Percentiles rank a stretch among this genome's conserved stretches.
These are phyloP conservation scores for Boletus rubroflammeus DNA, from an alignment of 768 basidiomycete species.

Conservation along the genomic window DNA sequence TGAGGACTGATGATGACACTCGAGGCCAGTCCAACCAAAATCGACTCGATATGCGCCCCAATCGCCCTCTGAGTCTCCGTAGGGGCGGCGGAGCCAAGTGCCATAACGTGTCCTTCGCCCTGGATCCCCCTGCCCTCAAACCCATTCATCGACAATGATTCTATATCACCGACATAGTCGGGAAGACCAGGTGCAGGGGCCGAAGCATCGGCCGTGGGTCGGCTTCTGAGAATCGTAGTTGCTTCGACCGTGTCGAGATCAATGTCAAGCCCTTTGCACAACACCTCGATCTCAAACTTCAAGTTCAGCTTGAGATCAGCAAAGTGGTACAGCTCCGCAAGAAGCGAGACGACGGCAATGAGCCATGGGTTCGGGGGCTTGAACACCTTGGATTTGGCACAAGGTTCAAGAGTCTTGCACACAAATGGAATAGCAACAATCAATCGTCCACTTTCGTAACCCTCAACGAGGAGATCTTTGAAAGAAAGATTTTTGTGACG, in stretches of 20 bases:
- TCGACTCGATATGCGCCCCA: constrained; percentile 76
- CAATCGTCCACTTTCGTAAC: constrained; percentile 86
- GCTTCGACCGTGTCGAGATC: constrained; percentile 83
- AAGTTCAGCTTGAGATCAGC: constrained; percentile 94
- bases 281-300: constrained; percentile 97
- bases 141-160: constrained; percentile 70
- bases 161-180: constrained; percentile 78
- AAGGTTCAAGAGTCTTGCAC: constrained; percentile 93
- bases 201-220: constrained; percentile 59
- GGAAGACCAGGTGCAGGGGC: constrained; percentile 56
- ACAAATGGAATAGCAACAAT: constrained; percentile 97
- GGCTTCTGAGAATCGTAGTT: constrained; percentile 74
- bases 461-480: constrained; percentile 96
- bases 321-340: constrained; percentile 95
- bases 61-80: constrained; percentile 65
- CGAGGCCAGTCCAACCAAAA: constrained; percentile 65
- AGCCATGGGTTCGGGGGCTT: constrained; percentile 97
- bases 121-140: constrained; percentile 54
- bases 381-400: constrained; percentile 88
- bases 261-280: constrained; percentile 89
- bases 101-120: constrained; percentile 57
- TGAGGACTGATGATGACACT: constrained; percentile 77
- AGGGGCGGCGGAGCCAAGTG: constrained; percentile 56
- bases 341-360: constrained; percentile 88
- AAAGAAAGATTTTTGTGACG: constrained; percentile 90